These are phyloP conservation scores for Mitragyna speciosa DNA, from an alignment of 257 asterid genomes.

Conservation along the genomic window DNA sequence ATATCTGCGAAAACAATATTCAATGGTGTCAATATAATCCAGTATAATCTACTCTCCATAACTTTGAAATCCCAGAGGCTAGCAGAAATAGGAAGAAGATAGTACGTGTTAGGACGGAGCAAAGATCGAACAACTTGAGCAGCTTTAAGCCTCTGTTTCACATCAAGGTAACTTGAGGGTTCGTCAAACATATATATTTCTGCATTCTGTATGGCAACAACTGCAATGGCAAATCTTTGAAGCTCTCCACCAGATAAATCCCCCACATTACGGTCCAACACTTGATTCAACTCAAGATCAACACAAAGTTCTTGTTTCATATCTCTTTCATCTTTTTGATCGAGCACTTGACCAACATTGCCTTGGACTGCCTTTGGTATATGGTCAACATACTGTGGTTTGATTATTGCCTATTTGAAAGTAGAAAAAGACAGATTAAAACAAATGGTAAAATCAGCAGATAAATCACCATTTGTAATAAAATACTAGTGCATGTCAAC, in stretches of 20 bases:
- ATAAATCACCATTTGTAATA: constrained; percentile 1
- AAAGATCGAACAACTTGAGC: constrained; percentile 93
- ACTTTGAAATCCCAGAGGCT: background rate
- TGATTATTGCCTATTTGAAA: constrained; percentile 72
- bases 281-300: constrained; percentile 92
- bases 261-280: constrained; percentile 94
- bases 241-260: constrained; percentile 99
- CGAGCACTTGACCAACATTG: constrained; percentile 93
- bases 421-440: constrained; percentile 1
- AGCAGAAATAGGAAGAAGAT: constrained; percentile 9
- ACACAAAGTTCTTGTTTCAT: constrained; percentile 62
- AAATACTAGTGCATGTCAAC: background rate
- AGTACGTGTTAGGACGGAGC: constrained; percentile 86
- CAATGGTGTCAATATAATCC: background rate
- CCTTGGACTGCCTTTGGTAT: constrained; percentile 99
- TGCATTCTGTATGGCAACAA: constrained; percentile 88
- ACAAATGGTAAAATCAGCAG: background rate
- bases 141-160: constrained; percentile 97
- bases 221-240: constrained; percentile 98
- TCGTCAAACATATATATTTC: constrained; percentile 99
- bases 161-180: constrained; percentile 99
- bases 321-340: constrained; percentile 93
- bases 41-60: background rate
- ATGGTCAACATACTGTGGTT: constrained; percentile 98
- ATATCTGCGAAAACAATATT: constrained; percentile 50